A percentile compares a stretch with the other conserved stretches of the same genome.
Evolutionary conservation across 2,329 filamentous ascomycete species (phyloP).

Genomic region (Hysterium pulicare): DNA sequence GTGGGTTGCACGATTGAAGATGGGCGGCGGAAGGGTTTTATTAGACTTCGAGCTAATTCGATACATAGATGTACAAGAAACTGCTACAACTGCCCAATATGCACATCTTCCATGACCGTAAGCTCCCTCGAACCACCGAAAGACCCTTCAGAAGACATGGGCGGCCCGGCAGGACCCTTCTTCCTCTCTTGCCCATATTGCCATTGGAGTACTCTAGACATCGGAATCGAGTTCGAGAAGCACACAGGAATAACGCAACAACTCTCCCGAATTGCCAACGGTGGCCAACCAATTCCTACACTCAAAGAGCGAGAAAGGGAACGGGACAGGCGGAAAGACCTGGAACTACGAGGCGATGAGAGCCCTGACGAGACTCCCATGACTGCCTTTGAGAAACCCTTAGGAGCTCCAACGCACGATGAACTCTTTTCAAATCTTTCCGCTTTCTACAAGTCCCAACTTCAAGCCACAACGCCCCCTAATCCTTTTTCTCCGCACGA

Average conservation of each 20-base stretch:
- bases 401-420: conserved; percentile 54
- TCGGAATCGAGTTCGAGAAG: conserved; percentile 86
- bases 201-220: conserved; percentile 86
- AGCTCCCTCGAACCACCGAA: conserved; percentile 62
- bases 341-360: conserved; percentile 17
- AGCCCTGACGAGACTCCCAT: conserved; percentile 6
- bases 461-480: conserved; percentile 56
- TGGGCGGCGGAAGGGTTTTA: background rate
- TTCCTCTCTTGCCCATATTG: conserved; percentile 86
- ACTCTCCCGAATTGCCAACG: conserved; percentile 64
- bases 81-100: conserved; percentile 93
- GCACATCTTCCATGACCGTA: conserved; percentile 74
- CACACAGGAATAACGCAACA: conserved; percentile 82
- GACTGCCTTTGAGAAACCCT: conserved; percentile 16
- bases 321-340: conserved; percentile 34
- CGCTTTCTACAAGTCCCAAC: conserved; percentile 77
- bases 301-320: conserved; percentile 41
- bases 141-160: conserved; percentile 28
- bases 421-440: conserved; percentile 72
- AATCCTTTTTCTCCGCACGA: conserved; percentile 40
- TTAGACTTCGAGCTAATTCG: background rate
- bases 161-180: conserved; percentile 57
- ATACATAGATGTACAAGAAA: conserved; percentile 75
- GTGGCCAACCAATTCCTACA: conserved; percentile 38
- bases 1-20: conserved; percentile 1